Base-by-base conservation (phyloP, 78 protist species). In the Dictyostelium intermedium region DNA sequence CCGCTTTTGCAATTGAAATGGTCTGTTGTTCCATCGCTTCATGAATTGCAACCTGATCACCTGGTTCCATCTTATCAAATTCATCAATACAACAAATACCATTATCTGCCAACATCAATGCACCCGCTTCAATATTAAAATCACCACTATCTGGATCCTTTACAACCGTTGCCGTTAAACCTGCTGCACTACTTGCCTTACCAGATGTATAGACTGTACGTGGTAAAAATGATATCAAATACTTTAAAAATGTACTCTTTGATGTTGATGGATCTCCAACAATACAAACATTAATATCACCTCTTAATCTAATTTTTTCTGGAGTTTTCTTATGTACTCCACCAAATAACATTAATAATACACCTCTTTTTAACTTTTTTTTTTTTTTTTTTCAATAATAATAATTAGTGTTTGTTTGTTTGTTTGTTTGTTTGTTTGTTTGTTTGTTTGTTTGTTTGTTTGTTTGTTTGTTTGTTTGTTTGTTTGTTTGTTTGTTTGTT, bases 11-110 rank as follows among this genome's bases (percentile, higher is more conserved):
- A 79, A 99, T 98, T 27, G 99, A 97, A 47, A 99, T 99, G 35
- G 99, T 99, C 83, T 99, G 99, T 97, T 99, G 99, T 63, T 99
- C 99, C 99, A 99, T 99, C 11, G 99, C 99, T 87, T 99, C 99
- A 96, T 99, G 99, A 73, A 99, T 98, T 34, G 99, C 99, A 10
- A 98, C 98, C 78, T 98, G 99, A 95, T 99, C 99, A 6, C 84
- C 50, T 53, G 92, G 66, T 50, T 98, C 99, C 99, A 99, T 99
- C 93, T 99, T 99, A 80, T 99, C 99, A 56, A 99, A 99, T 96
- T 99, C 99, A 83, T 99, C 99, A 37, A 99, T 99, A 95, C 99
- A 99, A 95, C 99, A 99, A 25, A 99, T 94, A 35, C 99, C 99
- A 77, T 99, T 98, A 95, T 99, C 99, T 4, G 99, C 99, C 9